Percentiles rank a stretch among this genome's conserved stretches.
Conservation (phyloP, 257 asterid genomes). For the Solanum paucissectum region DNA sequence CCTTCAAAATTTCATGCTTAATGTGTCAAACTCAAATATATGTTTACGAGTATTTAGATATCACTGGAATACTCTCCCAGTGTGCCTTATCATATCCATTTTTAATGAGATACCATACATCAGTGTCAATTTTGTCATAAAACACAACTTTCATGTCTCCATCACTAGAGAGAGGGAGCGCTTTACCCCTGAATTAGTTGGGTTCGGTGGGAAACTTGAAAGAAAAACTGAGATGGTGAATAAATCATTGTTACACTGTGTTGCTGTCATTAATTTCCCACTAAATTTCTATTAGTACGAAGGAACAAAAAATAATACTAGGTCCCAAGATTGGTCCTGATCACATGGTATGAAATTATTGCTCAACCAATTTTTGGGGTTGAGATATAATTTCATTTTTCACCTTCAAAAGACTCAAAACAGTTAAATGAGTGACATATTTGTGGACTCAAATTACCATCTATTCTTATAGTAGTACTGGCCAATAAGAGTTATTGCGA, state of each 20-base stretch:
- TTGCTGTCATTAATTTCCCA: neutral
- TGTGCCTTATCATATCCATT: neutral
- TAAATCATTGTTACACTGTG: neutral
- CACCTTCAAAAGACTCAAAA: neutral
- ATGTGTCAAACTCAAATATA: neutral
- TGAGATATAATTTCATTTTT: neutral
- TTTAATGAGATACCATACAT: neutral
- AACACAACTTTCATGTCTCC: neutral
- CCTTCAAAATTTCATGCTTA: neutral
- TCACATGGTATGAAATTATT: neutral
- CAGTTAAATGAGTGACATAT: neutral
- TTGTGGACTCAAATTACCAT: neutral
- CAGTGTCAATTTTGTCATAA: neutral
- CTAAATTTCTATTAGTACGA: neutral
- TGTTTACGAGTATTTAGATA: neutral
- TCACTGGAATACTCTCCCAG: neutral
- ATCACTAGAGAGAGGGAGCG: neutral
- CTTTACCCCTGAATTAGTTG: neutral
- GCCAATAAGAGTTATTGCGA: neutral
- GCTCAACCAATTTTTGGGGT: neutral
- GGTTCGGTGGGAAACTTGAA: neutral
- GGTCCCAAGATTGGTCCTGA: neutral
- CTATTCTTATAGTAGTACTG: neutral
- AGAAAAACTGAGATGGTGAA: neutral
- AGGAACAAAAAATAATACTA: neutral